These are phyloP conservation scores for Trichophyton simii DNA, from an alignment of 2,329 filamentous ascomycete genomes.

Conservation along the genomic window DNA sequence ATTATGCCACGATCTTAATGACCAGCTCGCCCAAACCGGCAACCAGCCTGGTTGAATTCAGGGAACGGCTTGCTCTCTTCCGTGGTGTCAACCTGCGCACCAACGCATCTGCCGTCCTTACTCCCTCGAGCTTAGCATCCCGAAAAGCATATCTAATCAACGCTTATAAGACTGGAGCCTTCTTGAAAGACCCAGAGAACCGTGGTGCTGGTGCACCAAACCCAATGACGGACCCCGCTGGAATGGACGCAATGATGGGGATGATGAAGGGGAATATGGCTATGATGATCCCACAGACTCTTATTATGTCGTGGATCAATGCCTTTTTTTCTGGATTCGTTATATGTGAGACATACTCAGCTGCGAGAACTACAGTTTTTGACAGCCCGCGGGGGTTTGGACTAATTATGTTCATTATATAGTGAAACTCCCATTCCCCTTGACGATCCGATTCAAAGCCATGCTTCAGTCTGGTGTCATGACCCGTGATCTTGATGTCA, in stretches of 20 bases:
- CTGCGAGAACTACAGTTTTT: not conserved
- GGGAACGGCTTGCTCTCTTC: conserved; percentile 74
- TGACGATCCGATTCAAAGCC: conserved; percentile 98
- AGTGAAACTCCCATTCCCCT: conserved; percentile 94
- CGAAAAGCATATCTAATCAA: conserved; percentile 71
- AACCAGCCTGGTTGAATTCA: conserved; percentile 46
- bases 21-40: conserved; percentile 68
- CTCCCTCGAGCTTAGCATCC: conserved; percentile 60
- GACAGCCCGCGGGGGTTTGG: not conserved
- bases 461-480: conserved; percentile 97
- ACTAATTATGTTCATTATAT: conserved; percentile 10
- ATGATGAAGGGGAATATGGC: conserved; percentile 99
- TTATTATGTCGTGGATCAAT: conserved; percentile 99
- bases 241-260: conserved; percentile 99
- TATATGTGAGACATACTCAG: conserved; percentile 54
- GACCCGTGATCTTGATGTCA: conserved; percentile 87
- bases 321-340: conserved; percentile 98
- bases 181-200: conserved; percentile 76
- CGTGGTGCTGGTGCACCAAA: conserved; percentile 82
- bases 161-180: conserved; percentile 73
- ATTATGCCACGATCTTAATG: conserved; percentile 91
- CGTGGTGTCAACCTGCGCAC: conserved; percentile 73
- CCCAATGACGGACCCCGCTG: conserved; percentile 85
- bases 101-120: conserved; percentile 72
- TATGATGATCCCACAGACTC: conserved; percentile 97